Base-by-base conservation (phyloP, 345 rosid genomes). In the Brassica juncea region DNA sequence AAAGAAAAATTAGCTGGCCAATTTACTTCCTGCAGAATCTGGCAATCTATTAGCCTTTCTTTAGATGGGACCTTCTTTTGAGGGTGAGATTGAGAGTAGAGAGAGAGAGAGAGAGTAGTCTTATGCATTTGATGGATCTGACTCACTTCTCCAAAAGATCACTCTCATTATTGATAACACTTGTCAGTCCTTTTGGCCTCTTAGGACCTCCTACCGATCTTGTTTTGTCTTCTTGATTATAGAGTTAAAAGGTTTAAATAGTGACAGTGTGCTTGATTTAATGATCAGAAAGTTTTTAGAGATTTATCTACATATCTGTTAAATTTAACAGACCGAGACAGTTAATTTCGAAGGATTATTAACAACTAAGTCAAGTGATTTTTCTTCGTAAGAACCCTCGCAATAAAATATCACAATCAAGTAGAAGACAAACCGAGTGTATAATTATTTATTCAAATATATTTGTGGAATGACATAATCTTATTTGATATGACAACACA, bases 1-100 rank as follows among this genome's bases (percentile, higher is more conserved):
- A 34, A 73, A 73, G 82, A 65, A 73, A 73, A 44, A 74, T 8
- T 80, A 80, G 83, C 72, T 80, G 80, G 83, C 80, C 80, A 80
- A 80, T 80, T 80, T 70, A 80, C 74, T 80, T 76, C 68, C 80
- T 75, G 83, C 80, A 75, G 80, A 80, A 74, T 80, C 83, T 80
- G 80, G 75, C 76, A 74, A 74, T 79, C 55, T 72, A 73, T 68
- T 49, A 67, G 64, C 74, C 82, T 79, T 68, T 80, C 79, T 70
- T 72, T 73, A 68, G 82, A 79, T 79, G 82, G 82, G 82, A 73
- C 82, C 78, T 78, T 78, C 73, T 72, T 72, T 72, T 62, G 67
- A 73, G 54, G 19, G 19, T 25, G 61, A 47, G 54, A 14, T 12
- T 14, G 55, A 47, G 55, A 12, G 12, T 10, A 9, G 52, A 42